Base-by-base conservation (phyloP, 306 rosid genomes). In the Inga leiocalycina region DNA sequence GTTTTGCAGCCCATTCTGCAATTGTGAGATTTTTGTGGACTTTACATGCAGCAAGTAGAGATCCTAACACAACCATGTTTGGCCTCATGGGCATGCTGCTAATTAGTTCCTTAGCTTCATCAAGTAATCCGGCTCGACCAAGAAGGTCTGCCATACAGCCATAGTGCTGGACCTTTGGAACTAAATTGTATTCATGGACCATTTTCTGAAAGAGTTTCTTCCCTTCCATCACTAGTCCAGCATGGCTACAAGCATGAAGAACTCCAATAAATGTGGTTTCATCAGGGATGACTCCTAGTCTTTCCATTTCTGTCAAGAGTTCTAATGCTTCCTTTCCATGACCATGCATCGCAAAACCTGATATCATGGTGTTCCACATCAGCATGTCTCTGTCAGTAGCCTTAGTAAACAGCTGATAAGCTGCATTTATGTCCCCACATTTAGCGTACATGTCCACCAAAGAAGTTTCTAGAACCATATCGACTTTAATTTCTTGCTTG, bases 91-190 rank as follows among this genome's bases (percentile, higher is more conserved):
- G 93, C 93, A 93, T 91, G 81, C 70, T 54, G 52, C 80, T 43
- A 15, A 91, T 90, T 59, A 91, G 45, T 79, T 83, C 64, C 13
- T 70, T 51, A 73, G 92, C 92, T 75, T 88, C 94, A 3, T 83
- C 75, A 3, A 93, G 93, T 59, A 45, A 45, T 66, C 91, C 91
- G 11, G 91, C 89, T 86, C 97, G 84, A 52, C 92, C 95, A 11
- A 91, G 86, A 86, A 90, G 88, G 85, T 93, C 95, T 75, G 88
- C 94, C 89, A 90, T 83, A 82, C 92, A 93, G 15, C 91, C 95
- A 61, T 87, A 93, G 75, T 90, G 95, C 79, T 91, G 91, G 71
- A 89, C 68, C 48, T 87, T 89, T 5, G 95, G 94, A n/a, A 80
- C 85, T 64, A 91, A 79, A 12, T 89, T 81, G 74, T 76, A 87